A percentile compares a stretch with the other conserved stretches of the same genome.
phyloP scores from a whole-genome alignment of 108 stramenopile genomes.

The Cyclotella choctawhatcheeana region DNA sequence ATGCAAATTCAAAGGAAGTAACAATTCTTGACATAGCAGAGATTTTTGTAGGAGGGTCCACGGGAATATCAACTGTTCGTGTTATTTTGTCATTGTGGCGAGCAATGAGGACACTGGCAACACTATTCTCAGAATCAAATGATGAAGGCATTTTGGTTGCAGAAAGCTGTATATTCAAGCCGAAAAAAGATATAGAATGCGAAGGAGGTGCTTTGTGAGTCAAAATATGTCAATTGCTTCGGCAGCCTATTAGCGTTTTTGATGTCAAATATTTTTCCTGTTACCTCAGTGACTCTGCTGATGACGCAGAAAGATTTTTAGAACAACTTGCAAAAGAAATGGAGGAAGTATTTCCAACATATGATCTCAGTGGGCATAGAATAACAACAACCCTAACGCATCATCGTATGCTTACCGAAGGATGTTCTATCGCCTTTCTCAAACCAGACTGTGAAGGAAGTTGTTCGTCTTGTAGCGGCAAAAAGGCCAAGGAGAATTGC shows the following conservation, averaged over 20 bases:
- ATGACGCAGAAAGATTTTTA: neutral
- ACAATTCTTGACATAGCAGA: constrained; percentile 41
- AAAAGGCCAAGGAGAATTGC: constrained; percentile 19
- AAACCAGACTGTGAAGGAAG: constrained; percentile 11
- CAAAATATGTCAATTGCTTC: no score
- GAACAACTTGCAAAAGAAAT: constrained; percentile 22
- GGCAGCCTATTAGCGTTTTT: no score
- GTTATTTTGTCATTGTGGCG: neutral
- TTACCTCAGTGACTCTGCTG: constrained; percentile 8
- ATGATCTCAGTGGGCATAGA: constrained; percentile 11
- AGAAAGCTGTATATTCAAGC: no score
- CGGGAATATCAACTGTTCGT: neutral
- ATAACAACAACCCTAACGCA: constrained; percentile 8
- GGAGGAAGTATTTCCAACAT: constrained; percentile 27
- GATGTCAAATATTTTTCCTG: neutral
- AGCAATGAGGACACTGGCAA: no score
- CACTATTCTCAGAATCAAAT: no score
- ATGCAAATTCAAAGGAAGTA: no score
- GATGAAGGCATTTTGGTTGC: no score
- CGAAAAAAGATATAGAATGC: no score
- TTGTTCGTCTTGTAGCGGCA: constrained; percentile 5
- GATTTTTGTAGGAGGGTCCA: neutral
- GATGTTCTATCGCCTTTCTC: neutral
- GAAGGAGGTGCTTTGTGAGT: no score
- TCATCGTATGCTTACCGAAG: neutral